A percentile compares a stretch with the other conserved stretches of the same genome.
Conservation (phyloP, 1,284 basidiomycete genomes). For the Boletellus deceptivus region DNA sequence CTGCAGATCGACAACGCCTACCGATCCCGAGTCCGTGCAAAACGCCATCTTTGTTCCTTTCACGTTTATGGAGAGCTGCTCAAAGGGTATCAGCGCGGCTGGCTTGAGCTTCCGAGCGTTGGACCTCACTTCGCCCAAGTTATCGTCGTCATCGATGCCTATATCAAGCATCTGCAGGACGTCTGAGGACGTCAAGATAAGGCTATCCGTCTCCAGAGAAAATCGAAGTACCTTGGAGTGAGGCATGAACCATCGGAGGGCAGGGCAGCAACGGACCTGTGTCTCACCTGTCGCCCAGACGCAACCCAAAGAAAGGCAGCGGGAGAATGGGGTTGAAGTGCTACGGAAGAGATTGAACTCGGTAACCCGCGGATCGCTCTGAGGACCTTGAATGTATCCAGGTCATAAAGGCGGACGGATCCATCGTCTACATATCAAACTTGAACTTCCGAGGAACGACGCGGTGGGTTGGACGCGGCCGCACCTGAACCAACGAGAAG, state of each 20-base stretch:
- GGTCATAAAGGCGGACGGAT: slow-evolving; percentile 61
- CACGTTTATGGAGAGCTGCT: slow-evolving; percentile 30
- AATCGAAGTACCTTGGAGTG: slow-evolving; percentile 40
- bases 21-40: slow-evolving; percentile 53
- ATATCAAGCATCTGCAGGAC: slow-evolving; percentile 44
- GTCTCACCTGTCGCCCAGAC: slow-evolving; percentile 49
- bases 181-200: slow-evolving; percentile 51
- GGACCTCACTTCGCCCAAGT: slow-evolving; percentile 62
- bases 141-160: slow-evolving; percentile 54
- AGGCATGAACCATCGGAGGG: slow-evolving; percentile 13
- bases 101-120: not conserved
- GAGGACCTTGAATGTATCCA: slow-evolving; percentile 56
- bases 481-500: slow-evolving; percentile 56
- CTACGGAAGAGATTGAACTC: slow-evolving; percentile 39
- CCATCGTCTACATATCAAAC: slow-evolving; percentile 55
- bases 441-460: slow-evolving; percentile 1
- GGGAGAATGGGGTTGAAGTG: too few species aligned
- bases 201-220: slow-evolving; percentile 41
- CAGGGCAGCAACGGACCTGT: not conserved
- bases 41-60: slow-evolving; percentile 62
- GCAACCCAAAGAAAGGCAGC: slow-evolving; percentile 52
- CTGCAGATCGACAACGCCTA: slow-evolving; percentile 62
- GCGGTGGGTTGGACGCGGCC: slow-evolving; percentile 4
- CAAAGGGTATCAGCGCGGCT: too few species aligned
- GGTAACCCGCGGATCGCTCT: slow-evolving; percentile 59